Evolutionary conservation across 1,139 yeast genomes (phyloP), one percentile per base, ranked within the genome.

Genomic region (Lizanozyma gosingica): DNA sequence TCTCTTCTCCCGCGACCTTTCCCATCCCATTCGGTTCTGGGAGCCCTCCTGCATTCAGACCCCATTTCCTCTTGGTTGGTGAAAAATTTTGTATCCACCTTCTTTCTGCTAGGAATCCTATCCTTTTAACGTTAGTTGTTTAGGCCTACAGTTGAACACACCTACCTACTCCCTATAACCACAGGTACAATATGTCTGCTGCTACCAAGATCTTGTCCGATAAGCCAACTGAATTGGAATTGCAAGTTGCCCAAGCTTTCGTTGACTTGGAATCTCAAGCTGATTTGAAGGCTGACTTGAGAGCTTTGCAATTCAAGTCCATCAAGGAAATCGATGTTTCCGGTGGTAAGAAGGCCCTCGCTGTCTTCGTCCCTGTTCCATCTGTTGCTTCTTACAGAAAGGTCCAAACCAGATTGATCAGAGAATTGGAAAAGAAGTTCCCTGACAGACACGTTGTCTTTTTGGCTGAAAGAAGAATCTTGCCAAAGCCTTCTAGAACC

Each of bases 361-460:
- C 92, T 71, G 78, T 92, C 74, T 92, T 92, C 67, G 97, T 92
- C 59, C 98, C 98, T 71, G 94, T 85, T 60, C 97, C 98, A 74
- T 78, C 88, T 62, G 83, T 92, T 70, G 62, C 78, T 58, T 83
- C 84, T 58, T 90, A 86, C 94, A 96, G 92, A 88, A 88, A 83
- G 78, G 94, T 88, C 61, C 98, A 92, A 80, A 80, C 80, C 66
- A 83, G 87, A 78, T 83, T 92, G 71, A 88, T 97, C 77, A 92
- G 98, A 78, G 98, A 92, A 80, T 86, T 92, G 71, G 98, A 92
- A 79, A 92, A 92, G 94, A 92, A 92, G 79, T 92, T 92, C 90
- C 94, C 97, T 68, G 98, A 92, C 82, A 87, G 96, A 74, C 97
- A 92, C 73, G 97, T 92, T 73, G 94, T 92, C 60, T 88, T 92